Evolutionary conservation across 768 basidiomycete species (phyloP).

Genomic region (Xerocomellus dryophilus): DNA sequence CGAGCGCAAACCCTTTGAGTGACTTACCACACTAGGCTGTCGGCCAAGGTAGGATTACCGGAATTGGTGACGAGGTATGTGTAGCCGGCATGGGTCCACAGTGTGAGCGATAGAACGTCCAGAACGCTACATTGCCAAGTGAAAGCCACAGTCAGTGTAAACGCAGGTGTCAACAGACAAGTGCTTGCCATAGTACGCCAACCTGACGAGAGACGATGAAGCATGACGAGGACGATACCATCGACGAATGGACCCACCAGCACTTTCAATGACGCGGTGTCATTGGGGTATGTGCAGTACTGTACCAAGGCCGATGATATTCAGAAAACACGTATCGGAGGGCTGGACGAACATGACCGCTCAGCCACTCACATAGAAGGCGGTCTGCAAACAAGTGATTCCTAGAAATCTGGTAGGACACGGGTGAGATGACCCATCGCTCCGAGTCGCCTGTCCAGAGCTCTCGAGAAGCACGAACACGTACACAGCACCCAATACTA

Average conservation of each 20-base stretch:
- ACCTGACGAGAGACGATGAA: no score
- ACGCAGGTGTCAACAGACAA: no score
- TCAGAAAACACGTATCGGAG: neutral
- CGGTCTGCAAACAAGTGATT: constrained; percentile 1
- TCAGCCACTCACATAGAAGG: neutral
- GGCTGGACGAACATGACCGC: neutral
- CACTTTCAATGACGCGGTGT: neutral
- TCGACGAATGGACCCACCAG: neutral
- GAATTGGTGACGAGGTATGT: neutral
- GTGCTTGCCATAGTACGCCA: no score
- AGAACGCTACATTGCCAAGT: neutral
- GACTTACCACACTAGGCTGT: neutral
- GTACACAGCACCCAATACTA: neutral
- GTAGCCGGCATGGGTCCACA: neutral
- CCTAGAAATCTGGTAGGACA: neutral
- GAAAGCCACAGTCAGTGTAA: neutral
- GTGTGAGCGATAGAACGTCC: neutral
- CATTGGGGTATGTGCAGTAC: neutral
- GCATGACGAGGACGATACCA: no score
- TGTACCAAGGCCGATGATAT: neutral
- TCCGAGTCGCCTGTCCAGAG: no score
- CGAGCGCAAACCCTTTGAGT: no score
- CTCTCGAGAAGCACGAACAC: neutral
- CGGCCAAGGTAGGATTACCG: neutral
- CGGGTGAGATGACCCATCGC: neutral